phyloP scores from a whole-genome alignment of 257 asterid species.

The Paulownia fortunei region DNA sequence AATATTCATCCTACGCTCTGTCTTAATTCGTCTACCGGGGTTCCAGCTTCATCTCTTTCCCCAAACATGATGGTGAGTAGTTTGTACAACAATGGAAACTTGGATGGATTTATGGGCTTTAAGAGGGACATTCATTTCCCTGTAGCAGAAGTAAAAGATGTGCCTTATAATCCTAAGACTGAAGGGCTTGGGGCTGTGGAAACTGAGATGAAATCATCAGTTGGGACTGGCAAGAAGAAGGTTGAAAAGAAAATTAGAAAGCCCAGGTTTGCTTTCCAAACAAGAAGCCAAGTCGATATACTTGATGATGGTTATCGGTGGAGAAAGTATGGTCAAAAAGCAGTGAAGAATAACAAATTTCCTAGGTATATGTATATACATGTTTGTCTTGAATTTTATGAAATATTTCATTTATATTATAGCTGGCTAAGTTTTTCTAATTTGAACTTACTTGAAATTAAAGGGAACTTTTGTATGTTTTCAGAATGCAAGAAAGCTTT shows the following conservation, averaged over 20 bases:
- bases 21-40: constrained; percentile 8
- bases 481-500: not conserved
- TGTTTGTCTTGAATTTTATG: not conserved
- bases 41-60: not conserved
- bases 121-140: constrained; percentile 20
- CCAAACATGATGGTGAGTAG: not conserved
- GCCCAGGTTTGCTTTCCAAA: constrained; percentile 60
- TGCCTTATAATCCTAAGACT: not conserved
- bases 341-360: constrained; percentile 66
- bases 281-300: constrained; percentile 67
- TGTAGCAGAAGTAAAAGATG: not conserved
- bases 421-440: not conserved
- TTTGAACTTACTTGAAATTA: not conserved
- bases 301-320: constrained; percentile 80
- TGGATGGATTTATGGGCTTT: constrained; percentile 31
- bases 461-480: not conserved
- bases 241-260: constrained; percentile 46
- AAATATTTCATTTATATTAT: not conserved
- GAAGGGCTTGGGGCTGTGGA: not conserved
- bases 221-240: constrained; percentile 35
- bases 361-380: constrained; percentile 51
- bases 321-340: constrained; percentile 78
- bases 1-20: constrained; percentile 9
- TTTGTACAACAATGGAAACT: constrained; percentile 20
- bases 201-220: not conserved